Evolutionary conservation across 805 yeast genomes (phyloP).

Genomic region (Yamadazyma phyllophila): DNA sequence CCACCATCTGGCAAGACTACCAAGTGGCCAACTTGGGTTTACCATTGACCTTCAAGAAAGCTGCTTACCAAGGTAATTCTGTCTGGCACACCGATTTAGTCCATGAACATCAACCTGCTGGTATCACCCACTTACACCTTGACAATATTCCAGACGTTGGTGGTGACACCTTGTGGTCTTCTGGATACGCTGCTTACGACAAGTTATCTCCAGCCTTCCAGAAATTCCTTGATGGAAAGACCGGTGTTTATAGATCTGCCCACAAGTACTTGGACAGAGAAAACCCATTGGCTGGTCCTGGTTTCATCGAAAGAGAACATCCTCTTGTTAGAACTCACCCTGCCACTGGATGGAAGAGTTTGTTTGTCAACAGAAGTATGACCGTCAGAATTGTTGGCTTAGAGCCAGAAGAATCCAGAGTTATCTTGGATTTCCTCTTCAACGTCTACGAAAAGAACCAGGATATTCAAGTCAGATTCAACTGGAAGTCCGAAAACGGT

Average conservation of each 20-base stretch:
- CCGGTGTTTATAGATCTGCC: conserved; percentile 42
- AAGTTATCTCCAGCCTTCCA: conserved; percentile 51
- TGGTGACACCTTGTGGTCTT: conserved; percentile 57
- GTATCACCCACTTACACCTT: conserved; percentile 36
- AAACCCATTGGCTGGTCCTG: conserved; percentile 47
- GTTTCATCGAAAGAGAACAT: conserved; percentile 53
- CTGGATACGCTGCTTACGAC: conserved; percentile 60
- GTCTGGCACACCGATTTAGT: conserved; percentile 39
- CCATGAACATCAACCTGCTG: conserved; percentile 37
- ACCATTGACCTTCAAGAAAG: conserved; percentile 23
- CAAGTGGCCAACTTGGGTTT: conserved; percentile 26
- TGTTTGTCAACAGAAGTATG: conserved; percentile 52
- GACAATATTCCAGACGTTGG: conserved; percentile 47
- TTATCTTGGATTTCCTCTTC: conserved; percentile 46
- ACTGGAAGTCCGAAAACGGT: conserved; percentile 45
- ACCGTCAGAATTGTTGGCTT: conserved; percentile 53
- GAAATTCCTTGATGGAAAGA: conserved; percentile 51
- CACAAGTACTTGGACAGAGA: conserved; percentile 43
- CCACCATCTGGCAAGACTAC: conserved; percentile 43
- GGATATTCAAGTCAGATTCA: conserved; percentile 55
- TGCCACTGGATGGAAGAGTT: conserved; percentile 60
- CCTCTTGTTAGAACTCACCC: conserved; percentile 65
- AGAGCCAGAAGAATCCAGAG: conserved; percentile 48
- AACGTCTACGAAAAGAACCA: conserved; percentile 48
- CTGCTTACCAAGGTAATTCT: conserved; percentile 21